Evolutionary conservation across 352 stramenopile genomes (phyloP), one percentile per base, ranked within the genome.

Genomic region (Pythium rhizo-oryzae): DNA sequence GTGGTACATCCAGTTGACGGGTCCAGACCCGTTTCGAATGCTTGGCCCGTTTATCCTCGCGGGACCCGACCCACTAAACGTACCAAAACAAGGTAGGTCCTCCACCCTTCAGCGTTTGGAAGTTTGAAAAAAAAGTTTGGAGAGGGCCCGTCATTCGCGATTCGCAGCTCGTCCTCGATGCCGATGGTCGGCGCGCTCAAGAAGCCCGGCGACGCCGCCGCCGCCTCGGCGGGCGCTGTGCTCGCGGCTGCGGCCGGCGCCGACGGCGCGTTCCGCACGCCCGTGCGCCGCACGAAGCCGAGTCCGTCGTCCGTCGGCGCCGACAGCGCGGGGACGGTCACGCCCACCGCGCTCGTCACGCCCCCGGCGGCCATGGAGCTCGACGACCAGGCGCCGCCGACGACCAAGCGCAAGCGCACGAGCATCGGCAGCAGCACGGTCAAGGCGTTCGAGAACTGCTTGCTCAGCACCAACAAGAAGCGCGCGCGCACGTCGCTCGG

Each of bases 331-430:
- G 35, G 35, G 7, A 13, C 35, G 35, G 35, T 12, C 15, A 59
- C 44, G 18, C 6, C 18, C 25, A 77, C 23, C 51, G 66, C 18
- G 3, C 19, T 21, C 15, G n/a, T 25, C 18, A 35, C 53, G 25
- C 28, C 28, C 0, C 50, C 52, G 33, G 16, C 21, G 3, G 18
- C 23, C 15, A 56, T 43, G n/a, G 43, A 66, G 0, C 23, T 61
- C 52, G 47, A 58, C 0, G 60, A 30, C 21, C 9, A 8, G 1
- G 59, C 37, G 4, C 41, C 50, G 2, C 25, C 21, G 2, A 66
- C 55, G 16, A 50, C 54, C 52, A 84, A 83, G 41, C 72, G 76
- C 51, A 93, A 93, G 67, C 85, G 85, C 54, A 85, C 81, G 57
- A 90, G 78, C 63, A 51, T 79, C 33, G 60, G 71, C 13, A 65